Evolutionary conservation across 768 basidiomycete genomes (phyloP).

Genomic region (Candolleomyces aberdarensis): DNA sequence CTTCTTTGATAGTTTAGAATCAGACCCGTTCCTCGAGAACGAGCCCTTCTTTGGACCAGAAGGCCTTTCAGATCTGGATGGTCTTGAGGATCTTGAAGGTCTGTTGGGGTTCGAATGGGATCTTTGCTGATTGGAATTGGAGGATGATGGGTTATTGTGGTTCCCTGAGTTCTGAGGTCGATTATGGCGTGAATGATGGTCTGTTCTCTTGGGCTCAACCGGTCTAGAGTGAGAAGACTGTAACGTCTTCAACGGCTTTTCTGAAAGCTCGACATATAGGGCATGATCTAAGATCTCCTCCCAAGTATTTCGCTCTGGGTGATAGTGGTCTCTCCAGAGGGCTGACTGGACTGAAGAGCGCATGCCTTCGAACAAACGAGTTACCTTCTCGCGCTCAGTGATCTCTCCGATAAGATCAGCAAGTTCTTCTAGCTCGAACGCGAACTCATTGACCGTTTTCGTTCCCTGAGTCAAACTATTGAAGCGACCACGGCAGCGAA

Average conservation of each 20-base stretch:
- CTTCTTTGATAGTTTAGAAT: background rate
- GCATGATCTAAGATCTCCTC: background rate
- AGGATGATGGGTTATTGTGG: too few relatives aligned
- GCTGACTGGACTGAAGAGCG: background rate
- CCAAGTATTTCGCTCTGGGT: background rate
- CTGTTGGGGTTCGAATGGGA: too few relatives aligned
- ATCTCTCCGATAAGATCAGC: conserved; percentile 31
- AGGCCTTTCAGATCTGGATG: too few relatives aligned
- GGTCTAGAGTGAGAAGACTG: background rate
- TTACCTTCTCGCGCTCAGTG: background rate
- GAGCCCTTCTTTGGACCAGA: background rate
- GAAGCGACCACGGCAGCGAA: conserved; percentile 24
- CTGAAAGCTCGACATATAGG: background rate
- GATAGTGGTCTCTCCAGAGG: background rate
- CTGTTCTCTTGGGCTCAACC: too few relatives aligned
- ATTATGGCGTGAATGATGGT: too few relatives aligned
- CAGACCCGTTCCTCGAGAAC: too few relatives aligned
- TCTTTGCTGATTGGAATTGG: too few relatives aligned
- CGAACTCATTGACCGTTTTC: conserved; percentile 24
- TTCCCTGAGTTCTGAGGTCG: too few relatives aligned
- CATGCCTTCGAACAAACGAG: background rate
- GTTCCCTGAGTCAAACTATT: conserved; percentile 18
- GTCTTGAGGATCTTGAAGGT: too few relatives aligned
- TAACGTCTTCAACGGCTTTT: background rate
- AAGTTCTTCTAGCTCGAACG: conserved; percentile 30